These are phyloP conservation scores for Aurifilum marmelostoma DNA, from an alignment of 2,329 filamentous ascomycete species.

Conservation along the genomic window DNA sequence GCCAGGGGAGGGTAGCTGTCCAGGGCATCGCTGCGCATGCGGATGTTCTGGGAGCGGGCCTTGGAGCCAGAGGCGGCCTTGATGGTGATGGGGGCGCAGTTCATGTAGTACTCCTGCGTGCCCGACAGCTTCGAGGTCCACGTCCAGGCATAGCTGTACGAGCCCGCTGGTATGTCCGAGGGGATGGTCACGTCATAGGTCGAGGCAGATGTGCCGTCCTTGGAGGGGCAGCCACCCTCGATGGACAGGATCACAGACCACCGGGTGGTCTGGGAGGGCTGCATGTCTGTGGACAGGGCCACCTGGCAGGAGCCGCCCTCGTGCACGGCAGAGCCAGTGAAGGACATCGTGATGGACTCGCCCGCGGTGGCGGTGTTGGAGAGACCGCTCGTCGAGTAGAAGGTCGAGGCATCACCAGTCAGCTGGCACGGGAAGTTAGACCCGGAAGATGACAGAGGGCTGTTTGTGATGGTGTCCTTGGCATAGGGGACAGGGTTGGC, in stretches of 20 bases:
- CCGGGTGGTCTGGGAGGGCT: slow-evolving; percentile 65
- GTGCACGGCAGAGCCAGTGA: slow-evolving; percentile 63
- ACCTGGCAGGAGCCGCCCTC: slow-evolving; percentile 96
- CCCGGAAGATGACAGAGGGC: slow-evolving; percentile 20
- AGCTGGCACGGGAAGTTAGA: slow-evolving; percentile 29
- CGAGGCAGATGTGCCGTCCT: slow-evolving; percentile 55
- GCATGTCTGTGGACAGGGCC: slow-evolving; percentile 76
- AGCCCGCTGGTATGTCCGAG: slow-evolving; percentile 69
- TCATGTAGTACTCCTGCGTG: slow-evolving; percentile 97
- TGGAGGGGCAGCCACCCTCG: slow-evolving; percentile 80
- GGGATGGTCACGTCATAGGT: slow-evolving; percentile 75
- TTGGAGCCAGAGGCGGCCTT: slow-evolving; percentile 38
- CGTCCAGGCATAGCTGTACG: slow-evolving; percentile 85
- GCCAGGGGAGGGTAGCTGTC: slow-evolving; percentile 56
- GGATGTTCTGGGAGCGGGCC: slow-evolving; percentile 25
- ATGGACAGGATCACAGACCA: slow-evolving; percentile 93
- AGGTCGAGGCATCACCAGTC: slow-evolving; percentile 22
- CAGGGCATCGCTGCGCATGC: slow-evolving; percentile 38
- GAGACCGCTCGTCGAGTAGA: slow-evolving; percentile 27
- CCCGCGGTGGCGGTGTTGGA: slow-evolving; percentile 27
- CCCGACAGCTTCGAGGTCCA: slow-evolving; percentile 82
- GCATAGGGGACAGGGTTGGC: slow-evolving; percentile 27
- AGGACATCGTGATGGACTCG: slow-evolving; percentile 25
- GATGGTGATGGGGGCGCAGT: slow-evolving; percentile 79
- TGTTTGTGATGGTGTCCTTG: slow-evolving; percentile 15